Evolutionary conservation across 1,139 yeast genomes (phyloP), one percentile per base, ranked within the genome.

Genomic region (Hyphopichia burtonii): DNA sequence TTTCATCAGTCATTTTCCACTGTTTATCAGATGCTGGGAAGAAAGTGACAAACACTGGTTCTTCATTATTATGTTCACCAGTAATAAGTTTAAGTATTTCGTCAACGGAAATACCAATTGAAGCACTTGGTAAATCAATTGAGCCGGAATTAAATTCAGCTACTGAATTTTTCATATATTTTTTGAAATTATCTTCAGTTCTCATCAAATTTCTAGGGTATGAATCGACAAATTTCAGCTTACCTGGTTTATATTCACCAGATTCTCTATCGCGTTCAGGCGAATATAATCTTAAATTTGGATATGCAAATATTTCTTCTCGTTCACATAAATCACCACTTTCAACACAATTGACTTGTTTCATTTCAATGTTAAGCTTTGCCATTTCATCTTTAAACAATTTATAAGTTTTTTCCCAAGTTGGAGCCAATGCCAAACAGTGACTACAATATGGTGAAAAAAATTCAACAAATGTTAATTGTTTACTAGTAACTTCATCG

Each of bases 371-470:
- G 4, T 74, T 71, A 43, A 74, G 50, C 20, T 60, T 44, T 37
- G 74, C 68, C 47, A 71, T 65, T 36, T 67, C 66, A 10, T 50
- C 40, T 25, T 66, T 56, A 55, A 72, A 74, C 12, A 57, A 58
- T 20, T 63, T 50, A 63, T 78, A 83, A 0, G 89, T 73, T 41
- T 70, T 63, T 42, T 77, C 74, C 89, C 89, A 84, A 4, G 61
- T 70, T 8, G 91, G 90, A 2, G 82, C 86, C 45, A 86, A 65
- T 10, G 65, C 67, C 49, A 70, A 76, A 63, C 95, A 86, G 58
- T 85, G 93, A n/a, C 62, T 56, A 56, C 94, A 86, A 53, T 78
- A 79, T 0, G 91, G 91, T 20, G 87, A 81, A 54, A 60, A 84
- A 56, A 84, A 84, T 56, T 83, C 88, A 14, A 83, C 79, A 41